These are phyloP conservation scores for Aspergillus saccharolyticus DNA, from an alignment of 495 filamentous ascomycete species.

Conservation along the genomic window DNA sequence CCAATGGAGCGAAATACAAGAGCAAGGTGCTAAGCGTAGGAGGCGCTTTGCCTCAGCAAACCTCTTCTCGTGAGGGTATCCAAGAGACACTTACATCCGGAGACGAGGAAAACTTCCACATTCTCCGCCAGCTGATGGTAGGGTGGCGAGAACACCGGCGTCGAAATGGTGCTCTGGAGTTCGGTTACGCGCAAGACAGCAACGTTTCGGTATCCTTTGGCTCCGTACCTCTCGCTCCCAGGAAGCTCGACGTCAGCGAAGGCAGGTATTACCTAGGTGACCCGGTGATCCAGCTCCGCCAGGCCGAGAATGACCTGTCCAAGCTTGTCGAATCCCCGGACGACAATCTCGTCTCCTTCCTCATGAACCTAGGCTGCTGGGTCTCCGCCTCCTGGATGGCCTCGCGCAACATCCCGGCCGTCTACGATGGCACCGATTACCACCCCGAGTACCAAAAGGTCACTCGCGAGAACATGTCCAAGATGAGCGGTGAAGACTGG, in stretches of 20 bases:
- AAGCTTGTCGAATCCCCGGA: slow-evolving; percentile 37
- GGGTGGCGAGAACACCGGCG: slow-evolving; percentile 35
- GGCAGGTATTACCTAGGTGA: slow-evolving; percentile 45
- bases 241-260: slow-evolving; percentile 23
- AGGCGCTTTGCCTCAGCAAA: slow-evolving; percentile 22
- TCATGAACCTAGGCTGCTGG: slow-evolving; percentile 78
- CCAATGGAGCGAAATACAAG: not conserved
- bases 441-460: slow-evolving; percentile 48
- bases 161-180: slow-evolving; percentile 40
- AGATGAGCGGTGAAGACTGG: slow-evolving; percentile 30
- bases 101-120: slow-evolving; percentile 38
- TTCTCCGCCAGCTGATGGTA: slow-evolving; percentile 37
- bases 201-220: slow-evolving; percentile 32
- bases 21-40: slow-evolving; percentile 34
- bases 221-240: slow-evolving; percentile 19
- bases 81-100: slow-evolving; percentile 25
- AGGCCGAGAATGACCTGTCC: slow-evolving; percentile 29
- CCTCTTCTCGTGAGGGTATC: slow-evolving; percentile 8
- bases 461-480: slow-evolving; percentile 31
- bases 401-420: slow-evolving; percentile 68
- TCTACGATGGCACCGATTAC: slow-evolving; percentile 66
- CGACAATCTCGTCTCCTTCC: slow-evolving; percentile 46
- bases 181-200: slow-evolving; percentile 16
- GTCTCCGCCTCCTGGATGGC: slow-evolving; percentile 68
- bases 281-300: slow-evolving; percentile 45